A percentile compares a stretch with the other conserved stretches of the same genome.
Conservation (phyloP, 306 rosid genomes). For the Dryas drummondii region DNA sequence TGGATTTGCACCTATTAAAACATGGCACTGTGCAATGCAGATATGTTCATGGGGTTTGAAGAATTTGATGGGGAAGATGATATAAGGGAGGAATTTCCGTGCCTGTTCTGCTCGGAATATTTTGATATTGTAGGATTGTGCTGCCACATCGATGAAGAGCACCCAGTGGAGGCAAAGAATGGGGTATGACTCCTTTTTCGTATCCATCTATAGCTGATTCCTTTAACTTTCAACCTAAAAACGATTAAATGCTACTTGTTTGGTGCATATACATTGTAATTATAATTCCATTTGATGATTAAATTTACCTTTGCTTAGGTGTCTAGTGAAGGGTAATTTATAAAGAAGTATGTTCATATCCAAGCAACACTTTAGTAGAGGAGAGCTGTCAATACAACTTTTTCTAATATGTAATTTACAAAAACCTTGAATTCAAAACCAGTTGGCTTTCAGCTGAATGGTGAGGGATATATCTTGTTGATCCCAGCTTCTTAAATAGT, state of each 20-base stretch:
- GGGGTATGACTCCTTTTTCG: constrained; percentile 59
- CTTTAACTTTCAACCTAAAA: neutral
- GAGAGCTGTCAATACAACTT: neutral
- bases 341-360: neutral
- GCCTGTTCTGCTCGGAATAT: constrained; percentile 92
- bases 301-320: neutral
- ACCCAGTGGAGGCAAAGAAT: constrained; percentile 76
- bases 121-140: constrained; percentile 92
- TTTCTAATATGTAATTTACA: neutral
- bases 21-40: constrained; percentile 44
- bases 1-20: constrained; percentile 11
- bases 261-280: neutral
- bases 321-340: neutral
- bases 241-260: neutral
- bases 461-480: neutral
- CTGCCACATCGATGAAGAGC: constrained; percentile 98
- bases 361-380: neutral
- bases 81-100: constrained; percentile 83
- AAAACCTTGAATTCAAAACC: constrained; percentile 1
- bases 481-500: neutral
- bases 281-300: neutral
- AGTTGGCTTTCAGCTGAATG: neutral
- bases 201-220: constrained; percentile 7
- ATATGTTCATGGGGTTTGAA: constrained; percentile 86
- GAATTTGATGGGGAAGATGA: constrained; percentile 84